Percentiles rank a stretch among this genome's conserved stretches.
These are phyloP conservation scores for Fusarium sp. DNA, from an alignment of 2,329 filamentous ascomycete genomes.

Conservation along the genomic window DNA sequence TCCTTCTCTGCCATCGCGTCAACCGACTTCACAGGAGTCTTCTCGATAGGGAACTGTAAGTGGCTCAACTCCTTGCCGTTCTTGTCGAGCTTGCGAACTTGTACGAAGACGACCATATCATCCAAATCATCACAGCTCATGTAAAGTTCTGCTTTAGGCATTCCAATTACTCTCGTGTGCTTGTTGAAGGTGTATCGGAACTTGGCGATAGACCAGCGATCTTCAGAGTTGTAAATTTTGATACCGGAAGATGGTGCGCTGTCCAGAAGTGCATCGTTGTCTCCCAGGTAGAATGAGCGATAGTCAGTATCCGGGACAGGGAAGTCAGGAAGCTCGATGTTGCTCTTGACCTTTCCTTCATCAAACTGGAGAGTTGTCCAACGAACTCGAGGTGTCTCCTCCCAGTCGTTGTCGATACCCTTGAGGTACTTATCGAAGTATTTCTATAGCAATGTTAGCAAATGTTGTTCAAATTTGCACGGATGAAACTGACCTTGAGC, in stretches of 20 bases:
- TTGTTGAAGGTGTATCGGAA: slow-evolving; percentile 29
- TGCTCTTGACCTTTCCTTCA: slow-evolving; percentile 29
- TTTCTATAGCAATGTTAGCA: not conserved
- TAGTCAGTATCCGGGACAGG: slow-evolving; percentile 22
- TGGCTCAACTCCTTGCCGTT: slow-evolving; percentile 18
- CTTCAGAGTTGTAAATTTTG: slow-evolving; percentile 22
- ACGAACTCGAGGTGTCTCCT: slow-evolving; percentile 37
- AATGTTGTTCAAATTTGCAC: fast-evolving
- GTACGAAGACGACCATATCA: slow-evolving; percentile 18
- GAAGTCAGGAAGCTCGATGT: slow-evolving; percentile 32
- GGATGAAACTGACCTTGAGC: not conserved
- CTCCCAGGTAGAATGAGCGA: slow-evolving; percentile 16
- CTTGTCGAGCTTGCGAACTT: slow-evolving; percentile 22
- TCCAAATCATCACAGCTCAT: slow-evolving; percentile 35
- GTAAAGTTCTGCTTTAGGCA: slow-evolving; percentile 32
- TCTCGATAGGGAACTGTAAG: slow-evolving; percentile 19
- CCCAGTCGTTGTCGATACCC: slow-evolving; percentile 37
- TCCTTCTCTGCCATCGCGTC: slow-evolving; percentile 18
- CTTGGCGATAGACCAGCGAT: slow-evolving; percentile 33
- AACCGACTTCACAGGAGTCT: slow-evolving; percentile 9
- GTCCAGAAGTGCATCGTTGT: not conserved
- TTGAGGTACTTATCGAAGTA: slow-evolving; percentile 43
- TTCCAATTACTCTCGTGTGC: slow-evolving; percentile 19
- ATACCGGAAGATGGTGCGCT: not conserved
- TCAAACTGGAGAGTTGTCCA: slow-evolving; percentile 42